phyloP scores from a whole-genome alignment of 345 rosid species.

The Citrus sinensis region DNA sequence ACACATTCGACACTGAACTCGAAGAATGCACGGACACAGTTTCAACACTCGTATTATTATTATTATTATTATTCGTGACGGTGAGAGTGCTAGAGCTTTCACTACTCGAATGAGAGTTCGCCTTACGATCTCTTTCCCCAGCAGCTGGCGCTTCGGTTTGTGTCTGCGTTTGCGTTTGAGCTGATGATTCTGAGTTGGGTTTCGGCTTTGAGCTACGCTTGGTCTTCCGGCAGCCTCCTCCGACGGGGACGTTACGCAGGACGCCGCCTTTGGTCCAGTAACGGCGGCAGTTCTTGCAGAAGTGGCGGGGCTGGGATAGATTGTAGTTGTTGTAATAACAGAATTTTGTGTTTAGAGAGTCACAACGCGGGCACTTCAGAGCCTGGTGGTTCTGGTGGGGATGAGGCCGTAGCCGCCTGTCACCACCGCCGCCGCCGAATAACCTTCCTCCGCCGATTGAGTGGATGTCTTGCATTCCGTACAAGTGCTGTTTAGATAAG shows the following conservation, averaged over 20 bases:
- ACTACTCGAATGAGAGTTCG: slow-evolving; percentile 60
- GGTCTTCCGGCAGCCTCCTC: slow-evolving; percentile 78
- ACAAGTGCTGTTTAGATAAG: not conserved
- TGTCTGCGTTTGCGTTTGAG: not conserved
- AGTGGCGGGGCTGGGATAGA: slow-evolving; percentile 98
- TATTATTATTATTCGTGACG: slow-evolving; percentile 15
- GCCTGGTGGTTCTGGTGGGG: slow-evolving; percentile 66
- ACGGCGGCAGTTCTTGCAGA: slow-evolving; percentile 93
- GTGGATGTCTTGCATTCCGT: slow-evolving; percentile 62
- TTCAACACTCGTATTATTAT: slow-evolving; percentile 17
- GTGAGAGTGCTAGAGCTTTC: slow-evolving; percentile 78
- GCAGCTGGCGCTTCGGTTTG: too few relatives aligned
- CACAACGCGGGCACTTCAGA: slow-evolving; percentile 93
- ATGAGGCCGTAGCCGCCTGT: slow-evolving; percentile 71
- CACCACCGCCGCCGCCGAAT: slow-evolving; percentile 42
- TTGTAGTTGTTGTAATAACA: slow-evolving; percentile 98
- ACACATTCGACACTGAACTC: slow-evolving; percentile 32
- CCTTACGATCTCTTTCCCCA: slow-evolving; percentile 16
- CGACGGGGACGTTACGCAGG: slow-evolving; percentile 94
- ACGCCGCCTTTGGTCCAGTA: slow-evolving; percentile 99
- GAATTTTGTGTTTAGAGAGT: slow-evolving; percentile 86
- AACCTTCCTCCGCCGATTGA: slow-evolving; percentile 41
- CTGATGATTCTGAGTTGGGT: slow-evolving; percentile 17
- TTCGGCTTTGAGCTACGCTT: slow-evolving; percentile 59
- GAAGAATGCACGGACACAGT: slow-evolving; percentile 49